Evolutionary conservation across 495 filamentous ascomycete genomes (phyloP).

Genomic region (Xylaria longipes): DNA sequence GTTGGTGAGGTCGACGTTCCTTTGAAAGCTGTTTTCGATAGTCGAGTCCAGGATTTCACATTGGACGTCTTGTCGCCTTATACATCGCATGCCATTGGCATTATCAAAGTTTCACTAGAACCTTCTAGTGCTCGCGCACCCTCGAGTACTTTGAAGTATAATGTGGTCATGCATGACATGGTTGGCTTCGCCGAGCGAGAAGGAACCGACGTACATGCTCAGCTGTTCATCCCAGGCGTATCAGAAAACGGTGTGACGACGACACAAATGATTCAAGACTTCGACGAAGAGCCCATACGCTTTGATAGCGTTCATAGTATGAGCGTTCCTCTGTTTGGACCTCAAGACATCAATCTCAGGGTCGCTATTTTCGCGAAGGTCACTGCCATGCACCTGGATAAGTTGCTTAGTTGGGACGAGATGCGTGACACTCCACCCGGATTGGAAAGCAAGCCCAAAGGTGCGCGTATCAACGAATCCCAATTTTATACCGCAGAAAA

Average conservation of each 20-base stretch:
- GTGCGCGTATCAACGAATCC: conserved; percentile 80
- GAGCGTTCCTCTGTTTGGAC: conserved; percentile 89
- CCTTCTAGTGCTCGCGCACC: conserved; percentile 94
- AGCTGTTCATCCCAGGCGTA: conserved; percentile 91
- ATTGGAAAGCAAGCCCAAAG: conserved; percentile 63
- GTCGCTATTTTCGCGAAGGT: conserved; percentile 95
- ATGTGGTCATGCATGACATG: conserved; percentile 98
- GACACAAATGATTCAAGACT: conserved; percentile 91
- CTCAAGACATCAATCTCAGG: conserved; percentile 74
- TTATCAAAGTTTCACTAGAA: conserved; percentile 88
- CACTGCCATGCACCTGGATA: conserved; percentile 93
- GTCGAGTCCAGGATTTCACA: conserved; percentile 90
- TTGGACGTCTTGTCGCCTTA: conserved; percentile 93
- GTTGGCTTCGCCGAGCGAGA: conserved; percentile 95
- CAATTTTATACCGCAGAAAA: conserved; percentile 92
- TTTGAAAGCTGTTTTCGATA: conserved; percentile 91
- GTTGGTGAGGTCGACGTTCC: conserved; percentile 95
- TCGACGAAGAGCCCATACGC: conserved; percentile 91
- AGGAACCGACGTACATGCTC: conserved; percentile 93
- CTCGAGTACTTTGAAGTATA: conserved; percentile 93
- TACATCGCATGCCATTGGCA: conserved; percentile 85
- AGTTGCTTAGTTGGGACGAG: conserved; percentile 97
- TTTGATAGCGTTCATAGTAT: conserved; percentile 99
- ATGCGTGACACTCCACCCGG: conserved; percentile 77
- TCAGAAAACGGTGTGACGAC: conserved; percentile 94